Percentiles rank a stretch among this genome's conserved stretches.
Evolutionary conservation across 139 green algal genomes (phyloP).

Genomic region (Tetratostichococcus sp.): DNA sequence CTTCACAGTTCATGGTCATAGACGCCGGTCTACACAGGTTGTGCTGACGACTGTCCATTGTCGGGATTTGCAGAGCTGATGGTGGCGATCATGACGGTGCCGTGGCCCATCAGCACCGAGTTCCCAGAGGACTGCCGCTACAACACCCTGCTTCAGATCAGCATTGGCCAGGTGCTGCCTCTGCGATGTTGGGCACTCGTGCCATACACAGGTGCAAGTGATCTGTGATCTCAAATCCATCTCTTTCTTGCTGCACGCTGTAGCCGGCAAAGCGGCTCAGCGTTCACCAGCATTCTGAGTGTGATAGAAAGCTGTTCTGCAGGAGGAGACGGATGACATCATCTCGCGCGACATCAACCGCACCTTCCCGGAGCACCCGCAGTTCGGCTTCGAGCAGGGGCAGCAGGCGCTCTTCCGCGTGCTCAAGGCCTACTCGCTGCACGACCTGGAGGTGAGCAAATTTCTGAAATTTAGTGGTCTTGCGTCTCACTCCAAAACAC

Average conservation of each 20-base stretch:
- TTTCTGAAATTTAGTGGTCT: background rate
- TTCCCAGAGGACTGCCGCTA: slow-evolving; percentile 49
- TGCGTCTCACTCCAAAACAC: background rate
- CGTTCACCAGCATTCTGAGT: too few relatives aligned
- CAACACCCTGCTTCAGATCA: slow-evolving; percentile 73
- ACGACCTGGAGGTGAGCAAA: slow-evolving; percentile 70
- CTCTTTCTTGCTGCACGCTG: too few relatives aligned
- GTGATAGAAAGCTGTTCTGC: too few relatives aligned
- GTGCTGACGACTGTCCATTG: background rate
- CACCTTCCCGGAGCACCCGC: slow-evolving; percentile 90
- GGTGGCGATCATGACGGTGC: slow-evolving; percentile 51
- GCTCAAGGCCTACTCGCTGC: slow-evolving; percentile 87
- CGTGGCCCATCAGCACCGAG: slow-evolving; percentile 48
- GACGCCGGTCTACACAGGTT: too few relatives aligned
- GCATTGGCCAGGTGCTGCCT: slow-evolving; percentile 36
- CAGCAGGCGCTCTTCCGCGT: slow-evolving; percentile 79
- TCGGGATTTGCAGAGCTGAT: slow-evolving; percentile 32
- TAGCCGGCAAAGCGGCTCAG: too few relatives aligned
- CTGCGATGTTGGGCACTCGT: background rate
- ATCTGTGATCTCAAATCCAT: too few relatives aligned
- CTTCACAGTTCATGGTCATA: too few relatives aligned
- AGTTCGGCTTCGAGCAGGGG: slow-evolving; percentile 69
- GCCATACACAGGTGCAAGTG: too few relatives aligned
- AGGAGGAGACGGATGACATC: slow-evolving; percentile 82
- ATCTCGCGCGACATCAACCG: slow-evolving; percentile 89